Percentiles rank a stretch among this genome's conserved stretches.
phyloP scores from a whole-genome alignment of 495 filamentous ascomycete genomes.

The Tetracladium setigerum region DNA sequence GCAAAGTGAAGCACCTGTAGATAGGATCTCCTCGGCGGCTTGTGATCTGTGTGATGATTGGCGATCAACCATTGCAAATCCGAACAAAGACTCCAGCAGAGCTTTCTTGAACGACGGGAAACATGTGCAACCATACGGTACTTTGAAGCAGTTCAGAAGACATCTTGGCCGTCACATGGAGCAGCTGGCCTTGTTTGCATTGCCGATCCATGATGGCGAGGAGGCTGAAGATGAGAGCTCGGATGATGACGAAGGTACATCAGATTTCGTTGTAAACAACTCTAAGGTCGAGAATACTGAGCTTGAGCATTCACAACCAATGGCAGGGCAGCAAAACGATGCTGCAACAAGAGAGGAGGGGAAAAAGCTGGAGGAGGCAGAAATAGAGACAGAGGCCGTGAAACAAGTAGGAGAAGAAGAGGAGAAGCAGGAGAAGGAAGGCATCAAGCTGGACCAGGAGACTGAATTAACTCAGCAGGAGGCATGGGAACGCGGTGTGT shows the following conservation, averaged over 20 bases:
- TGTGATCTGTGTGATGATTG: constrained; percentile 19
- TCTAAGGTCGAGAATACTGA: neutral
- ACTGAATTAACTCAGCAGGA: too few species aligned
- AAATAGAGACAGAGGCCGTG: constrained; percentile 31
- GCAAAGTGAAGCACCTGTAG: constrained; percentile 13
- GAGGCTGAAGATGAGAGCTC: constrained; percentile 9
- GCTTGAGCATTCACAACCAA: too few species aligned
- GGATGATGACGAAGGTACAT: neutral
- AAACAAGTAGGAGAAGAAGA: constrained; percentile 33
- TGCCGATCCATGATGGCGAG: constrained; percentile 20
- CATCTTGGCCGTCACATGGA: constrained; percentile 32
- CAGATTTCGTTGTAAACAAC: neutral
- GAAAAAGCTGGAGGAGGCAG: too few species aligned
- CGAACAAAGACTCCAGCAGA: constrained; percentile 4
- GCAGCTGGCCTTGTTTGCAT: constrained; percentile 31
- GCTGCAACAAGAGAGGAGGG: too few species aligned
- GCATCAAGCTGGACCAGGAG: too few species aligned
- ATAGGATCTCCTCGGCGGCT: constrained; percentile 1
- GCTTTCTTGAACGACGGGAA: constrained; percentile 5
- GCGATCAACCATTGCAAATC: neutral
- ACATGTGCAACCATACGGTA: constrained; percentile 6
- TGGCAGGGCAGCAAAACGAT: too few species aligned
- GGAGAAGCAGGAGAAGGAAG: constrained; percentile 25
- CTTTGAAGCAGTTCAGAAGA: constrained; percentile 23
- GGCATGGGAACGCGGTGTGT: too few species aligned